Evolutionary conservation across 2,329 filamentous ascomycete genomes (phyloP), one percentile per base, ranked within the genome.

Genomic region (Microdochium trichocladiopsis): DNA sequence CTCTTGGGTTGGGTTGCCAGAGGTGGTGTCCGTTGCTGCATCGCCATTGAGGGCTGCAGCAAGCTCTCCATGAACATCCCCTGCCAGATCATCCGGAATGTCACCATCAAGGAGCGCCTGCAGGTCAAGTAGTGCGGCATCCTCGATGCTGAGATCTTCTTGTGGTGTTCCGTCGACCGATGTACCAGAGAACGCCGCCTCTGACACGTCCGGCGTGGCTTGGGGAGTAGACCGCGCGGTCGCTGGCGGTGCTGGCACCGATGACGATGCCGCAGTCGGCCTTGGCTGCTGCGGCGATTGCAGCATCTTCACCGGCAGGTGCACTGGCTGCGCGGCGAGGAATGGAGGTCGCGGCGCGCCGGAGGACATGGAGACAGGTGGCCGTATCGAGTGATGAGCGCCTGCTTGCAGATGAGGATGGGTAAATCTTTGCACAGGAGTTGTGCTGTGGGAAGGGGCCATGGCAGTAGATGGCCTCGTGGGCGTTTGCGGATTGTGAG

Each of bases 71-170:
- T 45, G 21, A 22, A 45, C 18, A 45, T 45, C 41, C 2, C 41
- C 41, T 5, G 41, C 18, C 21, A 45, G 12, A 18, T 45, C 41
- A 45, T 45, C 41, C 10, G 52, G 45, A 14, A 31, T 48, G n/a
- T 61, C 58, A 25, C 49, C 49, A 45, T 57, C 55, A 48, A 61
- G 56, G 31, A 61, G 61, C 33, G 59, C 61, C 45, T 60, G 61
- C 3, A 66, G 55, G 24, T 58, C 54, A 33, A 66, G 58, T 25
- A 66, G 52, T 1, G 62, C 63, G 9, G 57, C 59, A 37, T 66
- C 63, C 51, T 64, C 60, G 28, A 58, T 59, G 36, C 61, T 64
- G 1, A 65, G 50, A 14, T 54, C 58, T 21, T 60, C 53, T 16
- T 61, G 56, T 16, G 51, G 50, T 24, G 56, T 51, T 8, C 41